Conservation (phyloP, 208 protist genomes). For the Leishmania martiniquensis region DNA sequence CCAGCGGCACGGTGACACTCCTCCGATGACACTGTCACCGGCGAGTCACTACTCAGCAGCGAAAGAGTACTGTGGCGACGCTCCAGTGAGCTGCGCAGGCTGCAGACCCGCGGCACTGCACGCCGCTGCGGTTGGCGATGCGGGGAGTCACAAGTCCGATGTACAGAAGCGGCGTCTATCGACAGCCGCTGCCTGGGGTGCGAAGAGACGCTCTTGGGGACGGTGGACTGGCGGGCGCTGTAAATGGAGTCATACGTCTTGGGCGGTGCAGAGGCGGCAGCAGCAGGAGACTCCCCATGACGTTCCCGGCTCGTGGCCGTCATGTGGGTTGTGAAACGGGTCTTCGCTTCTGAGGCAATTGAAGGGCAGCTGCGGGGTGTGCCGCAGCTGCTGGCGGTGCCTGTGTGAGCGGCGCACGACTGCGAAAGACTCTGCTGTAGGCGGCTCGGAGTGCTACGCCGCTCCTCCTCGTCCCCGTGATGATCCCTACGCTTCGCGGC, state of each 20-base stretch:
- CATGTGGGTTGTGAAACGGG: constrained; percentile 27
- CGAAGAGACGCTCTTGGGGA: constrained; percentile 5
- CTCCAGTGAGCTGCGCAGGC: constrained; percentile 1
- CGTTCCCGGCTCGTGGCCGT: constrained; percentile 15
- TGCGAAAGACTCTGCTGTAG: neutral
- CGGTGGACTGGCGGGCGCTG: constrained; percentile 17
- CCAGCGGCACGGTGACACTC: neutral
- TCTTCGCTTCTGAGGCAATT: constrained; percentile 5
- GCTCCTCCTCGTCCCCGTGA: constrained; percentile 11
- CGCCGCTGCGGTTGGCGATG: constrained; percentile 12
- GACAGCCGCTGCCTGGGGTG: neutral
- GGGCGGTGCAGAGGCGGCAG: neutral
- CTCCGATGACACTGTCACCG: constrained; percentile 9
- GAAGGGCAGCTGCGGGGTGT: constrained; percentile 16
- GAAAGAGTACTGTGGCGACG: constrained; percentile 16
- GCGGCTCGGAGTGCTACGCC: constrained; percentile 8
- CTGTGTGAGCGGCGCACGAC: constrained; percentile 1
- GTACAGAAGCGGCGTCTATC: neutral
- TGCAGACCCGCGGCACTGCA: neutral
- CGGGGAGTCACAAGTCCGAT: constrained; percentile 1
- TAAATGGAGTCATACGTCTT: constrained; percentile 28
- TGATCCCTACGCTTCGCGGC: constrained; percentile 53
- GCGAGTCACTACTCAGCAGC: constrained; percentile 14
- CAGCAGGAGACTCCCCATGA: constrained; percentile 14
- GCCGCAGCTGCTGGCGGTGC: constrained; percentile 15